Percentiles rank a stretch among this genome's conserved stretches.
Conservation (phyloP, 305 asterid genomes). For the Fraxinus xanthoxyloides region DNA sequence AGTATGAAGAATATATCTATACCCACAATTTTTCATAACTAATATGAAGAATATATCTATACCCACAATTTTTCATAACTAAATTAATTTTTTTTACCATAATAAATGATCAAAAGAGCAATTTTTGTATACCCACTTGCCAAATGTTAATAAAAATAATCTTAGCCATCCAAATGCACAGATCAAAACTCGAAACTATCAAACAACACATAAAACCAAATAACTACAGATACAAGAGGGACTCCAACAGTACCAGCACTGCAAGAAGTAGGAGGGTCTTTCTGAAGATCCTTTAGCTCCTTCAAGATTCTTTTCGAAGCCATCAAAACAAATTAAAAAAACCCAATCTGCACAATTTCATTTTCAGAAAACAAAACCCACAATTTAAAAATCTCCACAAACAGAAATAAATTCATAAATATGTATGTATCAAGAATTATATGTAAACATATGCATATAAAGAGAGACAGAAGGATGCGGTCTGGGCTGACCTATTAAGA, state of each 20-base stretch:
- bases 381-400: neutral
- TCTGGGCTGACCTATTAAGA: neutral
- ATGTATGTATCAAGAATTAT: neutral
- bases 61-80: neutral
- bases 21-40: neutral
- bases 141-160: neutral
- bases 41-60: neutral
- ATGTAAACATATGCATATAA: neutral
- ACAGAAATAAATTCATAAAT: neutral
- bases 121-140: slow-evolving; percentile 17
- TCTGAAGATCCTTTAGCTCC: neutral
- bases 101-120: slow-evolving; percentile 14
- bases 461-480: neutral
- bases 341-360: neutral
- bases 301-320: neutral
- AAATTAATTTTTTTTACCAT: neutral
- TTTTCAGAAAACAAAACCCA: neutral
- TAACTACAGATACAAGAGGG: neutral
- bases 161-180: slow-evolving; percentile 14
- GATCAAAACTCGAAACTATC: slow-evolving; percentile 28
- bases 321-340: neutral
- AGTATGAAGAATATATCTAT: neutral
- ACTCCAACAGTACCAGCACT: neutral
- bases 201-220: neutral
- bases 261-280: neutral